Percentiles rank a stretch among this genome's conserved stretches.
Evolutionary conservation across 768 basidiomycete species (phyloP).

Genomic region (Obba rivulosa): DNA sequence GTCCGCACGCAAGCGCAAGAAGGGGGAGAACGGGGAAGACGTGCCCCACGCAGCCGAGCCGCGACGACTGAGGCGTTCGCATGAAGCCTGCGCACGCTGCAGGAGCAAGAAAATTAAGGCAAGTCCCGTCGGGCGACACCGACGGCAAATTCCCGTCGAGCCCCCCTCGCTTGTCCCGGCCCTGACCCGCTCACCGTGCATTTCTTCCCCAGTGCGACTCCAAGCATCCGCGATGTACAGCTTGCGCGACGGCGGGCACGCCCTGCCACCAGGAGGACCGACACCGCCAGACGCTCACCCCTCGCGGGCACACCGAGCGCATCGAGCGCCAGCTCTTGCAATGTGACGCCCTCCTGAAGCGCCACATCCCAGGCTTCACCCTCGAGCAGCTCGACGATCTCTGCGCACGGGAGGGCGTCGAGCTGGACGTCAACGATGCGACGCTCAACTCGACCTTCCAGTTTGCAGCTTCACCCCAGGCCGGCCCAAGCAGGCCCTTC

Average conservation of each 20-base stretch:
- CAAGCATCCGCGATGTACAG: slow-evolving; percentile 82
- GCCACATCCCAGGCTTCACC: slow-evolving; percentile 61
- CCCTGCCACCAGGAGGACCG: slow-evolving; percentile 85
- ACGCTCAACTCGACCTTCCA: slow-evolving; percentile 23
- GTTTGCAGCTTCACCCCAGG: slow-evolving; percentile 12
- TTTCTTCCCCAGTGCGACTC: slow-evolving; percentile 70
- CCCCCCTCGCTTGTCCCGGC: slow-evolving; percentile 29
- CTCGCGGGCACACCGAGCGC: slow-evolving; percentile 77
- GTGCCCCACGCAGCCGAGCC: slow-evolving; percentile 57
- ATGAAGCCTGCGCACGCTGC: slow-evolving; percentile 90
- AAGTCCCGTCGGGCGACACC: slow-evolving; percentile 52
- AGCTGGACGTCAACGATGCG: slow-evolving; percentile 26
- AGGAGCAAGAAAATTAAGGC: slow-evolving; percentile 95
- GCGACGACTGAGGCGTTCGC: slow-evolving; percentile 77
- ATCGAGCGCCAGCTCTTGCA: slow-evolving; percentile 77
- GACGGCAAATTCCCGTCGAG: slow-evolving; percentile 73
- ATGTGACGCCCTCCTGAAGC: slow-evolving; percentile 75
- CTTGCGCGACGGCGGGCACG: slow-evolving; percentile 76
- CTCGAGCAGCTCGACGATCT: slow-evolving; percentile 62
- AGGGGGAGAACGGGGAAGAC: slow-evolving; percentile 51
- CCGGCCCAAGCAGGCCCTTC: slow-evolving; percentile 19
- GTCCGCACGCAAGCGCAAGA: slow-evolving; percentile 46
- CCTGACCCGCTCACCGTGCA: slow-evolving; percentile 14
- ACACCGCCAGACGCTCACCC: slow-evolving; percentile 81
- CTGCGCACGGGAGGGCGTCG: slow-evolving; percentile 63